Percentiles rank a stretch among this genome's conserved stretches.
Conservation (phyloP, 2,329 filamentous ascomycete species). For the Drechmeria coniospora region DNA sequence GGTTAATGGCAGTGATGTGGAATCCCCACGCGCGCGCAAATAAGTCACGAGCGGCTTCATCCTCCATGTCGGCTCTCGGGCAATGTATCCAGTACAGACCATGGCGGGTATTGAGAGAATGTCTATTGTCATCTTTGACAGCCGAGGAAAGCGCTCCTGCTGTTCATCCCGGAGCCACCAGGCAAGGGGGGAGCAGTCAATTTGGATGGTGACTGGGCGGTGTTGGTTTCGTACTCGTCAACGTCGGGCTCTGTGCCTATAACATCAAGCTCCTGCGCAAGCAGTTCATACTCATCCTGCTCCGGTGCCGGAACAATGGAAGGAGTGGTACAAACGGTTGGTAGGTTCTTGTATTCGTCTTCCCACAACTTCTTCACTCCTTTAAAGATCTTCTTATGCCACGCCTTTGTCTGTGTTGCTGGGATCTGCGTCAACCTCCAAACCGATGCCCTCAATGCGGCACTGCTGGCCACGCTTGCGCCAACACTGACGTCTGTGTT, state of each 20-base stretch:
- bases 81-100: no score
- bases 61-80: no score
- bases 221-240: conserved; percentile 1
- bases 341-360: background rate
- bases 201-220: conserved; percentile 2
- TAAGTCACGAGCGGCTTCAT: no score
- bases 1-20: no score
- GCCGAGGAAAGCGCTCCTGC: conserved; percentile 2
- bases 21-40: no score
- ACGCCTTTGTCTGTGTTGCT: no score
- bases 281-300: background rate
- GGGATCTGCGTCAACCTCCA: no score
- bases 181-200: conserved; percentile 2
- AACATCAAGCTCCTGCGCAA: conserved; percentile 1
- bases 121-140: conserved; percentile 4
- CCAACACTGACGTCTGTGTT: no score
- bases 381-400: background rate
- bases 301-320: no score
- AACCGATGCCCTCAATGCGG: no score
- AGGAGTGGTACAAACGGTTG: background rate
- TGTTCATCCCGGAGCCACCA: conserved; percentile 4
- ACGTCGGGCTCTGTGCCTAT: background rate
- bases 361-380: background rate
- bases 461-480: no score
- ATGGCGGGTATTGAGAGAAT: conserved; percentile 4